Evolutionary conservation across 1,139 yeast species (phyloP).

Genomic region (Hansenula sp.): DNA sequence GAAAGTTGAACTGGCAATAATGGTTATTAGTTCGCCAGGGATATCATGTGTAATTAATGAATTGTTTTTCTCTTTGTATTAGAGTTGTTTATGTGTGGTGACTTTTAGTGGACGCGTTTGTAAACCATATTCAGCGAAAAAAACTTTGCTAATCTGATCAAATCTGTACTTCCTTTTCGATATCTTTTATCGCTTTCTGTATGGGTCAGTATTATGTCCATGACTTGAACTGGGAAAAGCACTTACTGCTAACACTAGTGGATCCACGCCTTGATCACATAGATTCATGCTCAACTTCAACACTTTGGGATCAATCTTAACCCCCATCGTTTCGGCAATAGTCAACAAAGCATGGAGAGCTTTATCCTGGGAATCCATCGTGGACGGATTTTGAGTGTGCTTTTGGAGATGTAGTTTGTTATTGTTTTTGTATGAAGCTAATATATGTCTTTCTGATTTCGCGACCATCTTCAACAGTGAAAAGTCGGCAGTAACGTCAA

Average conservation of each 20-base stretch:
- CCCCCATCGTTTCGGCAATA: background rate
- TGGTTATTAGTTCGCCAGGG: too few relatives aligned
- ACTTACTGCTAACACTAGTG: background rate
- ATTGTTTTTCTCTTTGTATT: too few relatives aligned
- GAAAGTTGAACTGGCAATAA: too few relatives aligned
- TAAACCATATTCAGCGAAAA: too few relatives aligned
- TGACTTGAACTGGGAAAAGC: too few relatives aligned
- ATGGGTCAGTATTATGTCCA: background rate
- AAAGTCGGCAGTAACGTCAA: too few relatives aligned
- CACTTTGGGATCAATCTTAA: background rate
- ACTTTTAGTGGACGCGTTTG: too few relatives aligned
- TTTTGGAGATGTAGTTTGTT: background rate
- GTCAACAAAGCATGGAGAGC: background rate
- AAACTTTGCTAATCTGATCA: too few relatives aligned
- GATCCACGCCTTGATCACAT: conserved; percentile 1
- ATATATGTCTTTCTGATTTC: too few relatives aligned
- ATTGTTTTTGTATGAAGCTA: background rate
- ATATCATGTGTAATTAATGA: background rate
- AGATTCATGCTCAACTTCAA: background rate
- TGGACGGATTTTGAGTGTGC: background rate
- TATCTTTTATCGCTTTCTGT: background rate
- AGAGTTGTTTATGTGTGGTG: background rate
- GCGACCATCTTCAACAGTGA: too few relatives aligned
- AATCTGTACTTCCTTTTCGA: background rate
- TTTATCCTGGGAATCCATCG: background rate